These are phyloP conservation scores for Odonthalia washingtoniensis DNA, from an alignment of 31 red algal genomes.

Conservation along the genomic window DNA sequence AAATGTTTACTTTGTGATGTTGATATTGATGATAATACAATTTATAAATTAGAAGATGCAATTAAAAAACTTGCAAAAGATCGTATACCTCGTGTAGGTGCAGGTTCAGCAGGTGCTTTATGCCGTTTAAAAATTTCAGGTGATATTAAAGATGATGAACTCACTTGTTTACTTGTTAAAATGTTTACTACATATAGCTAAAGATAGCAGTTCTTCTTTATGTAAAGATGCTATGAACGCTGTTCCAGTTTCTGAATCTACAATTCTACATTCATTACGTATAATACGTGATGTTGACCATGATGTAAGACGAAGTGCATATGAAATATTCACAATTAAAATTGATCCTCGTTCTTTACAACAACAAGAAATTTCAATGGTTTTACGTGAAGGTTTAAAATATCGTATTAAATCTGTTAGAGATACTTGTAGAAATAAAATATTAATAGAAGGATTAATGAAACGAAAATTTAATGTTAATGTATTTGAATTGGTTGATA, in stretches of 20 bases:
- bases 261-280: slow-evolving; percentile 38
- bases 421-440: slow-evolving; percentile 21
- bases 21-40: slow-evolving; percentile 43
- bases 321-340: slow-evolving; percentile 45
- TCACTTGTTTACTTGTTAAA: slow-evolving; percentile 36
- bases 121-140: slow-evolving; percentile 68
- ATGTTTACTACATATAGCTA: slow-evolving; percentile 47
- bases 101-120: slow-evolving; percentile 64
- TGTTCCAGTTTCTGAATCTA: slow-evolving; percentile 54
- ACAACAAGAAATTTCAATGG: slow-evolving; percentile 3
- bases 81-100: slow-evolving; percentile 61
- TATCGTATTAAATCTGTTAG: slow-evolving; percentile 47
- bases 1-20: slow-evolving; percentile 48
- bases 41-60: slow-evolving; percentile 15
- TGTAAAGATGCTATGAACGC: slow-evolving; percentile 69
- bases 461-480: slow-evolving; percentile 56
- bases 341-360: slow-evolving; percentile 27
- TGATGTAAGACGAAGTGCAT: slow-evolving; percentile 53
- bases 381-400: slow-evolving; percentile 49
- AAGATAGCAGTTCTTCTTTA: slow-evolving; percentile 53
- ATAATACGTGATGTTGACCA: slow-evolving; percentile 53
- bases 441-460: slow-evolving; percentile 65
- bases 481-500: slow-evolving; percentile 53
- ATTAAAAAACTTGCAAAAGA: slow-evolving; percentile 49
- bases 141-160: slow-evolving; percentile 41